phyloP scores from a whole-genome alignment of 23 red algal genomes.

The Pyropia yezoensis region DNA sequence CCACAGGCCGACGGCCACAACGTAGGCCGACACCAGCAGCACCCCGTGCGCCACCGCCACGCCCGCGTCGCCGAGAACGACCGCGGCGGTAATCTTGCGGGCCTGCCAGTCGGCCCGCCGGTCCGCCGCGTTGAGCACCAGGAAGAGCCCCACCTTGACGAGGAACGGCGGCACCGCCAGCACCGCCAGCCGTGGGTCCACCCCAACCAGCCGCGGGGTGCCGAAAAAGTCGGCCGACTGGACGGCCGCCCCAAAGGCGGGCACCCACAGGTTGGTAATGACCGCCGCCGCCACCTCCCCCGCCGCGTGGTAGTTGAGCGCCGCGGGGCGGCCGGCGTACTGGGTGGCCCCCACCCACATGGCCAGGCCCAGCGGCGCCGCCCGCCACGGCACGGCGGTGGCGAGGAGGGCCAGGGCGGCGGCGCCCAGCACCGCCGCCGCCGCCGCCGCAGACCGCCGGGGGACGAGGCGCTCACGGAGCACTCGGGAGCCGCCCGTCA shows the following conservation, averaged over 20 bases:
- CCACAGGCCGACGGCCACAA: not conserved
- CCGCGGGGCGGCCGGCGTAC: slow-evolving; percentile 40
- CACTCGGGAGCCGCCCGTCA: slow-evolving; percentile 47
- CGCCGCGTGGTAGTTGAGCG: slow-evolving; percentile 28
- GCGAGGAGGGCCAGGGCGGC: not conserved
- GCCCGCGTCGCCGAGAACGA: slow-evolving; percentile 9
- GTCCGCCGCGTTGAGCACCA: slow-evolving; percentile 45
- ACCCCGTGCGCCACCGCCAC: slow-evolving; percentile 4
- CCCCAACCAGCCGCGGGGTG: not conserved
- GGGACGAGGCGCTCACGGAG: slow-evolving; percentile 1
- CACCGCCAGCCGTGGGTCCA: slow-evolving; percentile 4
- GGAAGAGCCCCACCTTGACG: slow-evolving; percentile 38
- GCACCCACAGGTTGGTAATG: slow-evolving; percentile 35
- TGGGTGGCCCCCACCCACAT: slow-evolving; percentile 19
- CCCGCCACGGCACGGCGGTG: slow-evolving; percentile 1
- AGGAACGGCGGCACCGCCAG: slow-evolving; percentile 37
- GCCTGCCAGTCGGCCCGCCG: slow-evolving; percentile 34
- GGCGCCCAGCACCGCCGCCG: not conserved
- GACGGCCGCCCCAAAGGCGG: slow-evolving; percentile 5
- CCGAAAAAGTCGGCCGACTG: not conserved
- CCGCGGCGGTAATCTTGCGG: slow-evolving; percentile 34
- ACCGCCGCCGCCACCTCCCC: slow-evolving; percentile 58
- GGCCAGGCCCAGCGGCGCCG: slow-evolving; percentile 9
- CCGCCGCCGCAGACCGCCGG: not conserved
- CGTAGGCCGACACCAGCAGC: slow-evolving; percentile 14